Evolutionary conservation across 371 early-diverging fungal species (phyloP).

Genomic region (Mortierella sp.): DNA sequence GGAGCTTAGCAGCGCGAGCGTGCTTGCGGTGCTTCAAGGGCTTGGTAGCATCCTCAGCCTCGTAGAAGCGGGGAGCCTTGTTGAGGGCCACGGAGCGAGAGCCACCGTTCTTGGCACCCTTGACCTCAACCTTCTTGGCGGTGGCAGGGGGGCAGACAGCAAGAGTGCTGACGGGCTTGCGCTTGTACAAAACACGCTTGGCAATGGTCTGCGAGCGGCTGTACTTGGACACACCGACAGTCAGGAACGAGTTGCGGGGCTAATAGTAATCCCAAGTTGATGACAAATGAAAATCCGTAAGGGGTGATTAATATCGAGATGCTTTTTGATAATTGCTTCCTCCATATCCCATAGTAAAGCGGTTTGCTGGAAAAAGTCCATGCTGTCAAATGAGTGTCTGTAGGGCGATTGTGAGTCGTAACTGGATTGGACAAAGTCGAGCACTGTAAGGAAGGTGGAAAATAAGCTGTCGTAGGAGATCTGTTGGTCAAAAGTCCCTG

Average conservation of each 20-base stretch:
- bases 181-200: slow-evolving; percentile 90
- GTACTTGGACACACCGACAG: slow-evolving; percentile 85
- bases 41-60: slow-evolving; percentile 84
- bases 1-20: slow-evolving; percentile 77
- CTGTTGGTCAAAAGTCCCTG: no score
- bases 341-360: no score
- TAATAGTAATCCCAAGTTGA: slow-evolving; percentile 27
- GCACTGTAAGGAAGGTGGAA: no score
- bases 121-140: slow-evolving; percentile 79
- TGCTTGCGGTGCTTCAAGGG: slow-evolving; percentile 89
- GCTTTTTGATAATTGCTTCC: no score
- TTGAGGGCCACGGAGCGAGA: slow-evolving; percentile 78
- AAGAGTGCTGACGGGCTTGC: slow-evolving; percentile 68
- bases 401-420: no score
- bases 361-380: no score
- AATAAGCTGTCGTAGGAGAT: no score
- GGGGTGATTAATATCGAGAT: no score
- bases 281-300: not conserved
- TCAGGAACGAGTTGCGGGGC: slow-evolving; percentile 82
- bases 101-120: slow-evolving; percentile 88
- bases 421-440: no score
- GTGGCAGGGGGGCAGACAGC: slow-evolving; percentile 63
- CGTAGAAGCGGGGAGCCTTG: slow-evolving; percentile 86
- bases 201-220: slow-evolving; percentile 84
- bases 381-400: no score